Percentiles rank a stretch among this genome's conserved stretches.
Conservation (phyloP, 371 early-diverging fungal genomes). For the Fennellomyces sp. region DNA sequence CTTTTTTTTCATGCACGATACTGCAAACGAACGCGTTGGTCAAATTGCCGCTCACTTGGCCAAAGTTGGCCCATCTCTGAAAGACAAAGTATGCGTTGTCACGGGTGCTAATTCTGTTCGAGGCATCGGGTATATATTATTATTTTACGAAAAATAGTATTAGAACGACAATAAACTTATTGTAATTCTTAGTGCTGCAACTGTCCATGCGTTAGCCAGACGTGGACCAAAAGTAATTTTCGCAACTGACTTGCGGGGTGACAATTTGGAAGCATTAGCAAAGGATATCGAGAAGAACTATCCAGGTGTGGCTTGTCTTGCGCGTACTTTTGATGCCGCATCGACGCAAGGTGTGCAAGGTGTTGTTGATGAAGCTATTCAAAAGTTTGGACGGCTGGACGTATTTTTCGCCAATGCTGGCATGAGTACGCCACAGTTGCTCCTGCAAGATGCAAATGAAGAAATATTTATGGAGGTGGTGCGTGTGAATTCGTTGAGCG, state of each 20-base stretch:
- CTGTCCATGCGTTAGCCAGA: constrained; percentile 45
- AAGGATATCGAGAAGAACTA: constrained; percentile 37
- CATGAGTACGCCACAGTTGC: constrained; percentile 12
- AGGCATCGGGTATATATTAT: constrained; percentile 52
- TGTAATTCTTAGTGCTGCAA: constrained; percentile 30
- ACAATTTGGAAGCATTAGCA: constrained; percentile 38
- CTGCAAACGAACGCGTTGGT: constrained; percentile 37
- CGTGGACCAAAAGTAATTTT: constrained; percentile 48
- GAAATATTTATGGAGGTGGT: constrained; percentile 31
- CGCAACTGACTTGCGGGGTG: constrained; percentile 39
- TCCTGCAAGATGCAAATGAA: constrained; percentile 20
- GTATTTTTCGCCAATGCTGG: constrained; percentile 54
- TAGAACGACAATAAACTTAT: neutral
- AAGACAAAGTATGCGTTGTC: constrained; percentile 53
- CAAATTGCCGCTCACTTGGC: constrained; percentile 41
- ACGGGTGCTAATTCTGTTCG: constrained; percentile 54
- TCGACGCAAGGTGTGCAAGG: constrained; percentile 32
- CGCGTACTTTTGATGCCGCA: constrained; percentile 51
- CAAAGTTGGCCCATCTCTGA: constrained; percentile 31
- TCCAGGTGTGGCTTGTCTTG: constrained; percentile 34
- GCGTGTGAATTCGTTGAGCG: constrained; percentile 36
- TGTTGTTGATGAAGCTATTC: constrained; percentile 42
- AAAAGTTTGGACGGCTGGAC: constrained; percentile 51
- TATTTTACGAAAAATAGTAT: neutral
- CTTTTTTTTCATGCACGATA: constrained; percentile 8